phyloP scores from a whole-genome alignment of 352 stramenopile species.

The Globisporangium iwayamae region DNA sequence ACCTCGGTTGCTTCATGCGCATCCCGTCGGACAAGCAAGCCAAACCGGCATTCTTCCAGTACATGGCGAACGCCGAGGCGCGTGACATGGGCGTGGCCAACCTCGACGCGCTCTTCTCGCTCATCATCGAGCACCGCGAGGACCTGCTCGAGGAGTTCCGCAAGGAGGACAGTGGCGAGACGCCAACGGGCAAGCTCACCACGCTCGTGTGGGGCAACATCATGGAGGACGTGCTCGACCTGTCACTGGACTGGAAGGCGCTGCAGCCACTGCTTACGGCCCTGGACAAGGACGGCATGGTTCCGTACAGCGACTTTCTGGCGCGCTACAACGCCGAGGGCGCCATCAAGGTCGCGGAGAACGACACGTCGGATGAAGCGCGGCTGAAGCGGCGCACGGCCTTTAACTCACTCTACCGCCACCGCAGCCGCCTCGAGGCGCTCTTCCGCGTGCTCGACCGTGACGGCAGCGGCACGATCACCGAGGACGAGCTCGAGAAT shows the following conservation, averaged over 20 bases:
- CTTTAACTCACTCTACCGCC: conserved; percentile 83
- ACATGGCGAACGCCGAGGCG: conserved; percentile 79
- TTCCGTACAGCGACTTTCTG: conserved; percentile 76
- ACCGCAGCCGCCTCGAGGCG: conserved; percentile 74
- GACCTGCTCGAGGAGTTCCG: conserved; percentile 66
- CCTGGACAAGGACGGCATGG: conserved; percentile 56
- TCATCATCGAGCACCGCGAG: conserved; percentile 73
- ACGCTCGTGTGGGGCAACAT: conserved; percentile 53
- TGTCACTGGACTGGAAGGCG: conserved; percentile 75
- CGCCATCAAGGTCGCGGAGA: conserved; percentile 11
- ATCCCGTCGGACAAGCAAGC: conserved; percentile 58
- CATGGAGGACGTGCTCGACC: conserved; percentile 77
- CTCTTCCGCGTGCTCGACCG: conserved; percentile 81
- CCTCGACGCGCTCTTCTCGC: conserved; percentile 78
- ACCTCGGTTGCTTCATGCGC: conserved; percentile 83
- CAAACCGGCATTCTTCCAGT: conserved; percentile 86
- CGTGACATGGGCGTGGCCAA: conserved; percentile 81
- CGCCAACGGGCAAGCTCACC: conserved; percentile 37
- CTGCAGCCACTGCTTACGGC: conserved; percentile 75
- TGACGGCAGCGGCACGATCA: conserved; percentile 82
- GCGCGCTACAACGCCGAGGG: conserved; percentile 72
- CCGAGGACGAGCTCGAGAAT: conserved; percentile 73
- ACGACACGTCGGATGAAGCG: conserved; percentile 31
- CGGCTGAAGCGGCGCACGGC: conserved; percentile 51
- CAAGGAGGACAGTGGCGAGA: conserved; percentile 30